These are phyloP conservation scores for Calonectria multiphialidica DNA, from an alignment of 2,329 filamentous ascomycete genomes.

Conservation along the genomic window DNA sequence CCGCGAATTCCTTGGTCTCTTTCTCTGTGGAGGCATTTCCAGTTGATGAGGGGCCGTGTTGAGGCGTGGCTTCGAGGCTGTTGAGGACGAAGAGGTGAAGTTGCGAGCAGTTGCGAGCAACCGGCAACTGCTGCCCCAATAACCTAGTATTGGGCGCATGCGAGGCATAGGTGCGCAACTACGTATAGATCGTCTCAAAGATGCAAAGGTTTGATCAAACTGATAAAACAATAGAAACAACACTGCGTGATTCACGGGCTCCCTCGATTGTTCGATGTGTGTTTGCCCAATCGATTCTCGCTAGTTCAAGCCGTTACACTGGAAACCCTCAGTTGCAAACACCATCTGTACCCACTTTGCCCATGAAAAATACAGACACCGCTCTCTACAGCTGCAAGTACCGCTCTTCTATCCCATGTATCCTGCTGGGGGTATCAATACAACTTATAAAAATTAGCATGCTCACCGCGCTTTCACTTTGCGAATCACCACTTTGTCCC, in stretches of 20 bases:
- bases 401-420: conserved; percentile 13
- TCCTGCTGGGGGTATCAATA: conserved; percentile 19
- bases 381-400: conserved; percentile 8
- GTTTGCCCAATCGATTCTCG: neutral
- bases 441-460: conserved; percentile 12
- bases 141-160: neutral
- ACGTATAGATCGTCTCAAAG: neutral
- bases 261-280: neutral
- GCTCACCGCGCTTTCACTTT: conserved; percentile 58
- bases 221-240: neutral
- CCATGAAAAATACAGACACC: conserved; percentile 11
- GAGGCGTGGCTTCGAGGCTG: neutral
- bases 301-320: neutral
- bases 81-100: neutral
- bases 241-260: neutral
- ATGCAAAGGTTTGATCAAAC: neutral
- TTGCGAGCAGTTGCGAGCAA: neutral
- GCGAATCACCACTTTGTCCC: conserved; percentile 81
- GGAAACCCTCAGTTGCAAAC: neutral
- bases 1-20: conserved; percentile 35
- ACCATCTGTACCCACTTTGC: neutral
- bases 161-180: neutral
- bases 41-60: neutral
- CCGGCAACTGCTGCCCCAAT: neutral
- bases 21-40: conserved; percentile 42